A percentile compares a stretch with the other conserved stretches of the same genome.
Evolutionary conservation across 306 rosid genomes (phyloP).

Genomic region (Malus domestica): DNA sequence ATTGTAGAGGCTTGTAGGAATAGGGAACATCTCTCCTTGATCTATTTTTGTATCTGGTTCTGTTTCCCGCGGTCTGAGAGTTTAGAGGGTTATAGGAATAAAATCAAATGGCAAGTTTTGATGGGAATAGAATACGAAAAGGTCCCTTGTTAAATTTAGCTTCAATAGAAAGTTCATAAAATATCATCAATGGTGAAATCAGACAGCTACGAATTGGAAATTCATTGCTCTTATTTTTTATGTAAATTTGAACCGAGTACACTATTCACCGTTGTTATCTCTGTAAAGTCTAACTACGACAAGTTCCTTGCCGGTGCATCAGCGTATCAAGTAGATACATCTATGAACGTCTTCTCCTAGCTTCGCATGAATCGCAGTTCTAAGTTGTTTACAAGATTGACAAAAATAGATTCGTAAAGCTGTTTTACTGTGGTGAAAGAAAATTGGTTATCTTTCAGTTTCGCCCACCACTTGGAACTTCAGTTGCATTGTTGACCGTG

Average conservation of each 20-base stretch:
- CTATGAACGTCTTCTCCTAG: not conserved
- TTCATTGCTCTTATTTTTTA: slow-evolving; percentile 1
- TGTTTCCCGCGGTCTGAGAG: slow-evolving; percentile 5
- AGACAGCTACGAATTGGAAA: slow-evolving; percentile 3
- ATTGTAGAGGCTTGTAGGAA: slow-evolving; percentile 26
- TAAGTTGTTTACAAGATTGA: not conserved
- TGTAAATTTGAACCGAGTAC: slow-evolving; percentile 17
- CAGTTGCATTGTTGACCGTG: slow-evolving; percentile 19
- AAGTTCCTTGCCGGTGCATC: not conserved
- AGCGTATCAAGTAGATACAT: not conserved
- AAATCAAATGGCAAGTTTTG: slow-evolving; percentile 6
- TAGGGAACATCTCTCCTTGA: slow-evolving; percentile 2
- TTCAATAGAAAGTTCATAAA: slow-evolving; percentile 15
- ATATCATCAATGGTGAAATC: slow-evolving; percentile 10
- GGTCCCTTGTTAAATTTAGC: slow-evolving; percentile 5
- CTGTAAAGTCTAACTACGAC: slow-evolving; percentile 3
- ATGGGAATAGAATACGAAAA: slow-evolving; percentile 9
- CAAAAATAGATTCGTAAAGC: not conserved
- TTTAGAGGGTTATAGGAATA: slow-evolving; percentile 14
- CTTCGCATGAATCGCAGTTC: not conserved
- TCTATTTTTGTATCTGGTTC: slow-evolving; percentile 1
- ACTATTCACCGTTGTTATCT: not conserved
- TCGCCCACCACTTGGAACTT: not conserved
- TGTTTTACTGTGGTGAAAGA: not conserved
- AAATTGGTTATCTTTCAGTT: not conserved